Evolutionary conservation across 192 early-diverging fungal species (phyloP), one percentile per base, ranked within the genome.

Genomic region (Coemansia sp.): DNA sequence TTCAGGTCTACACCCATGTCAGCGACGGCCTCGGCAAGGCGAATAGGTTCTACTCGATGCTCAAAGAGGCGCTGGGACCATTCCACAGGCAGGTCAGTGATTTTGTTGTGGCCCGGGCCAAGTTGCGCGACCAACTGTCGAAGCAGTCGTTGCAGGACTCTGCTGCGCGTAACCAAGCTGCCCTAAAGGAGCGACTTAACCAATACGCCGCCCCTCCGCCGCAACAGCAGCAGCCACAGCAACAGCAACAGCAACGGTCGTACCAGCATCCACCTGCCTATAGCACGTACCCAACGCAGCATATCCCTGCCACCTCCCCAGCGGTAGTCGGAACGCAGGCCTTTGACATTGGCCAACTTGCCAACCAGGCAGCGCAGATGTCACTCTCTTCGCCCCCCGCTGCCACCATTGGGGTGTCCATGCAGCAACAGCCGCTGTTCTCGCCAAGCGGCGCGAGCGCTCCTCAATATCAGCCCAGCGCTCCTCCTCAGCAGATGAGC

Each of bases 1-100:
- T 84, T 50, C 85, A 87, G 46, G 85, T 86, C 10, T 91, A 95
- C 71, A 65, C 77, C 22, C 77, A 88, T 22, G 86, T 90, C 22
- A 87, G 86, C 64, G 86, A 89, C 50, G 74, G 78, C 2, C 63
- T 91, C 66, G 75, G 78, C n/a, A 84, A 84, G 56, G 90, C 88
- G 2, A 74, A 82, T 13, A 67, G 77, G 40, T 92, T 89, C 70
- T 91, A 91, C 65, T 75, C 80, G 3, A 77, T 83, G 65, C 67
- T 90, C 69, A 55, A 65, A 8, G 85, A 87, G 27, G 61, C 87
- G 62, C 80, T 88, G 8, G 69, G 67, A 41, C 67, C 74, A 31
- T 71, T 89, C 62, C 69, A 67, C 19, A 56, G 64, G 42, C 79
- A 82, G 29, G 81, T 86, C 24, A 74, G 69, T 19, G 84, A 81